Conservation (phyloP, 2,329 filamentous ascomycete genomes). For the Aulographum hederae region DNA sequence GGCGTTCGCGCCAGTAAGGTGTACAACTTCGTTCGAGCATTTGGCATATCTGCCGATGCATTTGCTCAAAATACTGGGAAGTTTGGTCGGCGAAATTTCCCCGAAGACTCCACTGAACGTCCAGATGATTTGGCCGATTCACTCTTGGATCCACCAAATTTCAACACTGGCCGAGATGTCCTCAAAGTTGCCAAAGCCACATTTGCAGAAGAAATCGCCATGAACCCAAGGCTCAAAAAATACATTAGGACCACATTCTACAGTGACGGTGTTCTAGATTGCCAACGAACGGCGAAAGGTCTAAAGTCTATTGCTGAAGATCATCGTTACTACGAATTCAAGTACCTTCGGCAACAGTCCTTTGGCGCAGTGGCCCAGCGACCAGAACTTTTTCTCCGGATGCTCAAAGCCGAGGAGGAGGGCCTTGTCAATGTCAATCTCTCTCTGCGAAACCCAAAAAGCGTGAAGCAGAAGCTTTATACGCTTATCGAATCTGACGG, state of each 20-base stretch:
- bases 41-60: conserved; percentile 76
- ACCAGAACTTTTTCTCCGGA: conserved; percentile 84
- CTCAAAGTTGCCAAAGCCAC: conserved; percentile 66
- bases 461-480: conserved; percentile 61
- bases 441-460: conserved; percentile 53
- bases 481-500: conserved; percentile 85
- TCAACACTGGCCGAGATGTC: conserved; percentile 57
- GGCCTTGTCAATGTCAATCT: conserved; percentile 77
- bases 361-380: conserved; percentile 63
- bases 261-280: conserved; percentile 66
- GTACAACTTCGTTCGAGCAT: conserved; percentile 68
- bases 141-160: conserved; percentile 51
- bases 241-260: conserved; percentile 74
- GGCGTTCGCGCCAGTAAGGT: conserved; percentile 64
- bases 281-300: conserved; percentile 82
- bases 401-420: conserved; percentile 94
- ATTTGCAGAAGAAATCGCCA: conserved; percentile 78
- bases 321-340: conserved; percentile 94
- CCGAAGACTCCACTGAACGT: conserved; percentile 64
- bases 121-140: conserved; percentile 79
- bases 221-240: conserved; percentile 77
- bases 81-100: conserved; percentile 58
- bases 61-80: conserved; percentile 74
- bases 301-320: conserved; percentile 84
- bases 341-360: conserved; percentile 83